A percentile compares a stretch with the other conserved stretches of the same genome.
Evolutionary conservation across 495 filamentous ascomycete genomes (phyloP).

Genomic region (Penicillium odoratum): DNA sequence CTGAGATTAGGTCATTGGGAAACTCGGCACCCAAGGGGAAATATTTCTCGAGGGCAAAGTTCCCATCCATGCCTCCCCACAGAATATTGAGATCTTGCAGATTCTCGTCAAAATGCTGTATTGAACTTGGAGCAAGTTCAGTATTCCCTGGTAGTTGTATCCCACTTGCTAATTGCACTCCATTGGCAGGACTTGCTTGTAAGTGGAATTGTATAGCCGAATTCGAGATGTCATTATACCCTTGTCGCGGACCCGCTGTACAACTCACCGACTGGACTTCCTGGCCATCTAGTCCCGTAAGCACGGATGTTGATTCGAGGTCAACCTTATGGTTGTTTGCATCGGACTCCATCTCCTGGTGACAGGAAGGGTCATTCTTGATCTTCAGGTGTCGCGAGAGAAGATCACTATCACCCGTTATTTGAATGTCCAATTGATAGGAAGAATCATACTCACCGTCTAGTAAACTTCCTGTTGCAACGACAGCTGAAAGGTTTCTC

Average conservation of each 20-base stretch:
- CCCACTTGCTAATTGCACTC: not conserved
- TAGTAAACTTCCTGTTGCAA: conserved; percentile 5
- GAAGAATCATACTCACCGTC: not conserved
- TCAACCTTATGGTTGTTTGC: not conserved
- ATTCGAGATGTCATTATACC: not conserved
- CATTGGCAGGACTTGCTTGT: not conserved
- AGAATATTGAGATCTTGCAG: conserved; percentile 7
- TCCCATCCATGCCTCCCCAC: conserved; percentile 8
- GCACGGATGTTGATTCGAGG: not conserved
- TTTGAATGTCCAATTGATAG: not conserved
- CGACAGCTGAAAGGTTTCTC: conserved; percentile 10
- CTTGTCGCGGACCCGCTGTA: not conserved
- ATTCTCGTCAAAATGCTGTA: conserved; percentile 1
- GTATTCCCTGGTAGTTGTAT: not conserved
- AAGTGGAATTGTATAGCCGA: not conserved
- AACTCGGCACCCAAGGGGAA: not conserved
- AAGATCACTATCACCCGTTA: conserved; percentile 1
- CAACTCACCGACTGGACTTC: not conserved
- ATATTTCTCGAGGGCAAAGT: not conserved
- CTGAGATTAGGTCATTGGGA: conserved; percentile 2
- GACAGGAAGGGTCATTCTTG: conserved; percentile 3
- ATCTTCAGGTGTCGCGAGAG: conserved; percentile 6
- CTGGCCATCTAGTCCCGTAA: not conserved
- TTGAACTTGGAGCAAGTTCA: not conserved
- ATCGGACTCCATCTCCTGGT: not conserved